phyloP scores from a whole-genome alignment of 2,329 filamentous ascomycete species.

The Didymella exigua region DNA sequence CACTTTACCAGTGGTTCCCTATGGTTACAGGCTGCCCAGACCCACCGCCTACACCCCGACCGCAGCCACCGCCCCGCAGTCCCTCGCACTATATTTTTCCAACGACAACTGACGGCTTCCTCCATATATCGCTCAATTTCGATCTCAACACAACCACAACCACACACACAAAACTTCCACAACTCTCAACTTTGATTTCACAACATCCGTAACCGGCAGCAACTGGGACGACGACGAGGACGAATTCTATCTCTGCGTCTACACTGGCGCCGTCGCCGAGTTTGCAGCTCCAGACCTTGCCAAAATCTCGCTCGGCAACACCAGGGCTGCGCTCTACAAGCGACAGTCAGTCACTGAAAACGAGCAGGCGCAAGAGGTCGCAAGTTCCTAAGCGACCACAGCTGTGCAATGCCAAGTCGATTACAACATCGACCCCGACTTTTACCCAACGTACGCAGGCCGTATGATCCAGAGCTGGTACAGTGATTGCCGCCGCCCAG shows the following conservation, averaged over 20 bases:
- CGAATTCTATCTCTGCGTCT: constrained; percentile 22
- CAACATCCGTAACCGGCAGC: constrained; percentile 4
- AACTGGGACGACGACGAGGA: constrained; percentile 32
- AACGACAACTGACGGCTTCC: background rate
- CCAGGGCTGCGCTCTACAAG: constrained; percentile 12
- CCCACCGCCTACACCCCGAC: background rate
- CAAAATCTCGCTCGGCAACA: constrained; percentile 6
- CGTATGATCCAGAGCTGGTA: background rate
- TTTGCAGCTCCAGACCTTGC: background rate
- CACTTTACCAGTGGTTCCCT: background rate
- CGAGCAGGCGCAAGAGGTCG: background rate
- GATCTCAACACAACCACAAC: background rate
- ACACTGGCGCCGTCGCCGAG: constrained; percentile 21
- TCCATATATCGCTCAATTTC: background rate
- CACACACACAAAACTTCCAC: background rate
- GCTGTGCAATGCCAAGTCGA: background rate
- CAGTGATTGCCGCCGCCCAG: constrained; percentile 8
- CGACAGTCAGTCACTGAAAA: background rate
- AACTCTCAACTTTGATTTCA: constrained; percentile 14
- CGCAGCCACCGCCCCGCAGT: background rate
- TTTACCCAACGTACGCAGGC: background rate
- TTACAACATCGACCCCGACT: background rate
- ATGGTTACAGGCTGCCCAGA: background rate
- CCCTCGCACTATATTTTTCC: background rate
- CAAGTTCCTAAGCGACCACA: background rate